Conservation (phyloP, 371 early-diverging fungal genomes). For the Sporodiniella umbellata region DNA sequence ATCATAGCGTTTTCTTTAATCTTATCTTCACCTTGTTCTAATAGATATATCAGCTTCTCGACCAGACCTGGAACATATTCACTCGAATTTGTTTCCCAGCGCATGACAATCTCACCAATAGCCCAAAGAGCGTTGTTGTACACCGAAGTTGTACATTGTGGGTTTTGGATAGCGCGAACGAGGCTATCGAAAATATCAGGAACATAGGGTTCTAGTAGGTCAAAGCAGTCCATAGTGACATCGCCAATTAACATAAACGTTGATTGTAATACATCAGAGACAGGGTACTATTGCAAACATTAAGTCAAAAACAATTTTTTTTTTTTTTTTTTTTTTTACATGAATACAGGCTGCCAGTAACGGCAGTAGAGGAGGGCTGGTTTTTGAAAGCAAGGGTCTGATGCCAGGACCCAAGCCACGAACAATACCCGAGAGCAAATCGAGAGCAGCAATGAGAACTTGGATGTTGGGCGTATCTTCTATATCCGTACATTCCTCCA, state of each 20-base stretch:
- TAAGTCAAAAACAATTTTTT: background rate
- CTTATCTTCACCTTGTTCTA: constrained; percentile 57
- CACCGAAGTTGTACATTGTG: constrained; percentile 48
- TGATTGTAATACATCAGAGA: constrained; percentile 85
- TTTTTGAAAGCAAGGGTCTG: constrained; percentile 60
- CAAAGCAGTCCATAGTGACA: constrained; percentile 78
- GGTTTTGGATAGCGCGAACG: constrained; percentile 62
- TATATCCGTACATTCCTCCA: constrained; percentile 47
- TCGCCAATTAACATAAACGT: constrained; percentile 95
- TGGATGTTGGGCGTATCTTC: constrained; percentile 75
- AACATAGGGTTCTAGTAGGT: constrained; percentile 7
- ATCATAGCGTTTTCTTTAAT: constrained; percentile 87
- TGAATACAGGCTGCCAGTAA: constrained; percentile 68
- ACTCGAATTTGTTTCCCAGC: constrained; percentile 44
- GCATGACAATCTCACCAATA: constrained; percentile 88
- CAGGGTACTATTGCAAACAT: constrained; percentile 56
- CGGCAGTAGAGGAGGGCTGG: constrained; percentile 62
- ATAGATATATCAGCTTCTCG: constrained; percentile 45
- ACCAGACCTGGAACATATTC: constrained; percentile 1
- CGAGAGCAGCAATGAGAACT: constrained; percentile 84
- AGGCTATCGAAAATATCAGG: constrained; percentile 26
- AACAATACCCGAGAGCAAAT: constrained; percentile 80
- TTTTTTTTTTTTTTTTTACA: constrained; percentile 28
- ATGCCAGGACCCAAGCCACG: constrained; percentile 75
- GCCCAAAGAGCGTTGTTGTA: constrained; percentile 96